These are phyloP conservation scores for Meyerozyma carpophila DNA, from an alignment of 1,139 yeast genomes.

Conservation along the genomic window DNA sequence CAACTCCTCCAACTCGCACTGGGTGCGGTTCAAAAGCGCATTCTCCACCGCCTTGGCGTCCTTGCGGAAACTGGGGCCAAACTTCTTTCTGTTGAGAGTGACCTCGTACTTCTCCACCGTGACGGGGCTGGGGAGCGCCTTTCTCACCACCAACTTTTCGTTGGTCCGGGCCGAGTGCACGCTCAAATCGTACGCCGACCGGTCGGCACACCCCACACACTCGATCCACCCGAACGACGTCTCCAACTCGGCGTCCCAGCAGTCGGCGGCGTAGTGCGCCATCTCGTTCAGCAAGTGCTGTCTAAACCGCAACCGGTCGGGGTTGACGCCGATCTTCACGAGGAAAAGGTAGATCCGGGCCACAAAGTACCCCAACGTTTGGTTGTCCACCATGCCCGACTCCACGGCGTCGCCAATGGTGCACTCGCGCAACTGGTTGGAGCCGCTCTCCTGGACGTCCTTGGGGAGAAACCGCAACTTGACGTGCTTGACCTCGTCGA, in stretches of 20 bases:
- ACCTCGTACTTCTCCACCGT: conserved; percentile 80
- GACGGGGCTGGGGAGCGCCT: conserved; percentile 77
- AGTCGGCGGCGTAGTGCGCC: conserved; percentile 99
- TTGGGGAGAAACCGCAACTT: conserved; percentile 78
- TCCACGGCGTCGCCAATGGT: conserved; percentile 88
- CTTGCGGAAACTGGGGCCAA: conserved; percentile 96
- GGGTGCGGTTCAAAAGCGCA: conserved; percentile 71
- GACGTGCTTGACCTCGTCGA: conserved; percentile 68
- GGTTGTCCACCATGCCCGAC: conserved; percentile 86
- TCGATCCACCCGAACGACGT: conserved; percentile 99
- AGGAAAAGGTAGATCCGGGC: conserved; percentile 88
- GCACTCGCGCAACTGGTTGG: conserved; percentile 57
- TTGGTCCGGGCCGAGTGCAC: conserved; percentile 95
- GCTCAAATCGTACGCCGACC: conserved; percentile 95
- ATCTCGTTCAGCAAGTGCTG: conserved; percentile 98
- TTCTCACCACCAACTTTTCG: conserved; percentile 91
- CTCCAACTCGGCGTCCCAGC: conserved; percentile 99
- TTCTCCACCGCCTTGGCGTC: conserved; percentile 90
- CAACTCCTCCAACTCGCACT: conserved; percentile 79
- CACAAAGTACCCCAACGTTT: conserved; percentile 94
- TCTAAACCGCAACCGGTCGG: conserved; percentile 83
- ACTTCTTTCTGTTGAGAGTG: conserved; percentile 86
- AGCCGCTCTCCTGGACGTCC: conserved; percentile 81
- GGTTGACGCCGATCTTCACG: conserved; percentile 84
- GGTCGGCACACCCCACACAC: conserved; percentile 99